Evolutionary conservation across 352 stramenopile species (phyloP), one percentile per base, ranked within the genome.

Genomic region (Saprolegnia diclina): DNA sequence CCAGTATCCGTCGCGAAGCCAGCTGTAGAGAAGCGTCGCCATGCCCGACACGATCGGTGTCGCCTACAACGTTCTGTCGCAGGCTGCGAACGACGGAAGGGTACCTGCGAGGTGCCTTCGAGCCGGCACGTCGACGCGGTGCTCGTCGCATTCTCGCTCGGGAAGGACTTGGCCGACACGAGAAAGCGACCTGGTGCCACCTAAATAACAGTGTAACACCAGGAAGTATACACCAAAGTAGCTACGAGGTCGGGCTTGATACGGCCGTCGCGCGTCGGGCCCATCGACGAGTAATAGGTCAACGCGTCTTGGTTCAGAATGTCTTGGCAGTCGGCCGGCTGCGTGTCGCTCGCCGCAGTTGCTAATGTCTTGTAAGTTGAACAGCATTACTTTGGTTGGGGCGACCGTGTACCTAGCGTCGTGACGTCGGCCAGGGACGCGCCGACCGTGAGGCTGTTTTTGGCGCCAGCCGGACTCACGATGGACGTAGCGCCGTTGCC

Each of bases 371-470:
- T 59, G 52, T 10, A 14, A 57, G 22, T 16, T 57, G 7, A 57
- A 14, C 32, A n/a, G n/a, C n/a, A n/a, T n/a, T n/a, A n/a, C n/a
- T n/a, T n/a, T n/a, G n/a, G n/a, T n/a, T n/a, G n/a, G n/a, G n/a
- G 42, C 11, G 63, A 87, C 29, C 24, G 32, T 11, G 19, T 44
- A 62, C 64, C 46, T 22, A 70, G 87, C 0, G 82, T 85, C 0
- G 73, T 71, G 0, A 67, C 76, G 5, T 79, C 74, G 52, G 87
- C 90, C 19, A 91, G 76, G 40, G 82, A 88, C 0, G 85, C 81
- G 19, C 87, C 88, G 7, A 96, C 83, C 0, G 85, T 84, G 52
- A 96, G 81, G 42, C 87, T 79, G 61, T 96, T 96, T 72, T 96
- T 96, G n/a, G 80, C 83, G 37, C 78, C 81, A 0, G 82, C 87